These are phyloP conservation scores for Gardenia jasminoides DNA, from an alignment of 257 asterid genomes.

Conservation along the genomic window DNA sequence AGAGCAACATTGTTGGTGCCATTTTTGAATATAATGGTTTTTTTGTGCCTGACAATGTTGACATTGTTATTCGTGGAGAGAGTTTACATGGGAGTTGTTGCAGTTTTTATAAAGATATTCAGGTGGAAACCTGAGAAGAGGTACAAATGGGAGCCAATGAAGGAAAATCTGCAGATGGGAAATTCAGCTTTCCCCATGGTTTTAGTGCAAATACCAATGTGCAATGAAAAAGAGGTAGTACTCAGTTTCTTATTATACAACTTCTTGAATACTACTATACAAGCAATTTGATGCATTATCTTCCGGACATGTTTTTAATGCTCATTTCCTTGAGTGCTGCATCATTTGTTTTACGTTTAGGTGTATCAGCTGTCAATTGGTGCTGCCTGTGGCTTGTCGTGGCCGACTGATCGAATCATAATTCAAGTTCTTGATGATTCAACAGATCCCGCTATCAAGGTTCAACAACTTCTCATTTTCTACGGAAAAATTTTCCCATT, in stretches of 20 bases:
- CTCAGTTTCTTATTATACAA: background rate
- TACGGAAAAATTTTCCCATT: too few species aligned
- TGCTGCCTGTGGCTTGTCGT: constrained; percentile 38
- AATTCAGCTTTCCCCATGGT: constrained; percentile 33
- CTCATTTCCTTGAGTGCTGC: background rate
- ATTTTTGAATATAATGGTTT: constrained; percentile 15
- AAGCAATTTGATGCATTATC: too few species aligned
- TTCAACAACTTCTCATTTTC: background rate
- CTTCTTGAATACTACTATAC: too few species aligned
- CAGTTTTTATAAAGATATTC: constrained; percentile 22
- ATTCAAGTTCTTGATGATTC: constrained; percentile 44
- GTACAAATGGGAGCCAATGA: constrained; percentile 35
- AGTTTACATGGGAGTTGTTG: constrained; percentile 35
- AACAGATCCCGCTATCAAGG: constrained; percentile 36
- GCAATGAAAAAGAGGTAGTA: constrained; percentile 38
- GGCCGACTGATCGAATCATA: constrained; percentile 35
- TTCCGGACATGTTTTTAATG: too few species aligned
- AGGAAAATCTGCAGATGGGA: constrained; percentile 28
- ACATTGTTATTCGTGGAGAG: constrained; percentile 32
- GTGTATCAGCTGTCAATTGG: constrained; percentile 42
- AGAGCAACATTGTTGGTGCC: constrained; percentile 29
- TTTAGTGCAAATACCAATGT: constrained; percentile 42
- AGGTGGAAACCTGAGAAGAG: constrained; percentile 27
- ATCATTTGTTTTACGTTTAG: constrained; percentile 13
- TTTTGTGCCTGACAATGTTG: constrained; percentile 30